Evolutionary conservation across 75 land plant genomes (phyloP), one percentile per base, ranked within the genome.

Genomic region (Cupressus sempervirens): DNA sequence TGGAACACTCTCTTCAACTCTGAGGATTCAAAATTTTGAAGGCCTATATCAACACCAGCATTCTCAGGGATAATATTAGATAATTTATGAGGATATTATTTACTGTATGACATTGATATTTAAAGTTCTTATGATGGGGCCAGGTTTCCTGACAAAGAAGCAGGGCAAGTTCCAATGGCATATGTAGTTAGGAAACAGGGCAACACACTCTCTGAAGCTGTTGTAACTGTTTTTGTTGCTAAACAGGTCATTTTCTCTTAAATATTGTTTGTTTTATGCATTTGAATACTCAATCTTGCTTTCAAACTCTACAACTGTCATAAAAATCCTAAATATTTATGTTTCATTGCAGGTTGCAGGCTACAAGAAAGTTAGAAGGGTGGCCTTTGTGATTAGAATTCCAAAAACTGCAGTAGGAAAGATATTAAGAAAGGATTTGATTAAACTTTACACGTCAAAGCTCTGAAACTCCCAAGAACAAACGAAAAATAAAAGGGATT

Each of bases 391-490:
- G 65, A 80, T 53, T 70, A 13, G 86, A 1, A 91, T 93, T 81
- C 94, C 94, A 62, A 93, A 89, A 84, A 88, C 89, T 80, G 91
- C 91, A 1, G 86, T 91, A 32, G 94, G 94, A 56, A 93, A 89
- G 84, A 89, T 91, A 18, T 84, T 93, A 58, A 83, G 94, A 29
- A 87, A 89, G 45, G 89, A 93, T 52, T 85, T 93, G 34, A 85
- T 88, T 15, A 88, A 85, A 52, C 68, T 84, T 65, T 88, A 92
- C 43, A 81, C 85, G 10, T 84, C 85, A 40, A 68, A 34, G 14
- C 85, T 43, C 81, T 77, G 85, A 84, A 72, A 11, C 4, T 72
- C 32, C 74, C 7, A 68, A 29, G 62, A 50, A 13, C 15, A 50
- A 50, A 50, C 53, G 13, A 13, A 50, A 3, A 50, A 13, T 50